These are phyloP conservation scores for Sporothrix humicola DNA, from an alignment of 2,329 filamentous ascomycete genomes.

Conservation along the genomic window DNA sequence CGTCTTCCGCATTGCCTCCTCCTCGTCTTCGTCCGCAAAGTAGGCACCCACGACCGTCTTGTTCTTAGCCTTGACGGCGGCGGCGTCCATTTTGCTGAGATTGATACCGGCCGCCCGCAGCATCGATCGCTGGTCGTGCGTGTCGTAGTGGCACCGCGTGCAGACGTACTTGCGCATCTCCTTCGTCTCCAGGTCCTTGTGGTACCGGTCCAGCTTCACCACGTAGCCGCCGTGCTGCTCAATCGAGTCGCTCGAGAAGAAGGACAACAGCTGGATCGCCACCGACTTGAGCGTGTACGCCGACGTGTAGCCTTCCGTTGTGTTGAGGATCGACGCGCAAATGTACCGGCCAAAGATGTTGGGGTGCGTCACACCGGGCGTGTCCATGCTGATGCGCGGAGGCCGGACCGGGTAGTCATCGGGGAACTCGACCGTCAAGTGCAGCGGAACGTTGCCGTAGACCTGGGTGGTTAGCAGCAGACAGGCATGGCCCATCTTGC, in stretches of 20 bases:
- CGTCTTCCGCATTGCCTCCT: not conserved
- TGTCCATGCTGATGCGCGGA: slow-evolving; percentile 51
- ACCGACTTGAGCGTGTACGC: slow-evolving; percentile 58
- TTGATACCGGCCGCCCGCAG: not conserved
- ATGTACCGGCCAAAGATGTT: slow-evolving; percentile 52
- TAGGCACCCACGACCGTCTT: not conserved
- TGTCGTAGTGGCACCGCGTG: slow-evolving; percentile 40
- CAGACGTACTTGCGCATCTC: slow-evolving; percentile 35
- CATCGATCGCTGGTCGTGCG: slow-evolving; percentile 20
- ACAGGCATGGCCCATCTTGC: slow-evolving; percentile 44
- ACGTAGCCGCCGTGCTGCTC: slow-evolving; percentile 47
- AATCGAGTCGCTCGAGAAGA: slow-evolving; percentile 55
- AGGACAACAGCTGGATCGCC: slow-evolving; percentile 58
- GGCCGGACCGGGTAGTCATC: slow-evolving; percentile 49
- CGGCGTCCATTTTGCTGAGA: not conserved
- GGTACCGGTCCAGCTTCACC: slow-evolving; percentile 43
- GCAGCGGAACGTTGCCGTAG: slow-evolving; percentile 46
- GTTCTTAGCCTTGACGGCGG: not conserved
- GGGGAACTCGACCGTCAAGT: slow-evolving; percentile 51
- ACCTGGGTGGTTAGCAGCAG: slow-evolving; percentile 51
- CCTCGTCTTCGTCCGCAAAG: not conserved
- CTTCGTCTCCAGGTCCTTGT: not conserved
- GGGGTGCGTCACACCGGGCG: slow-evolving; percentile 33
- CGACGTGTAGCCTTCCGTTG: slow-evolving; percentile 51
- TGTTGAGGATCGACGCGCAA: slow-evolving; percentile 55